These are phyloP conservation scores for Aphanomyces cochlioides DNA, from an alignment of 352 stramenopile species.

Conservation along the genomic window DNA sequence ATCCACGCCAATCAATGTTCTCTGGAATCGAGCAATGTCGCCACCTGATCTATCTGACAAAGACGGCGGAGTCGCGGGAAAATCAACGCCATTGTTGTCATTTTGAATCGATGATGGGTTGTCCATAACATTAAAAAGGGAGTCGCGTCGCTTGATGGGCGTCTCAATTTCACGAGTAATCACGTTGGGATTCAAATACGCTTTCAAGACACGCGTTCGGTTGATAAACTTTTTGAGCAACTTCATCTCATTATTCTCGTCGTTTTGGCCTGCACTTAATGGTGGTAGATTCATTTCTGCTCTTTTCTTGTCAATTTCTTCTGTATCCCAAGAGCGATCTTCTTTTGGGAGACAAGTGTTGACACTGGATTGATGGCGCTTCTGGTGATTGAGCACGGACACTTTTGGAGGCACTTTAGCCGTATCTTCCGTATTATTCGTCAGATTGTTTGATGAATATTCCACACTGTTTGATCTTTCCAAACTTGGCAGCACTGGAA, in stretches of 20 bases:
- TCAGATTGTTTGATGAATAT: not conserved
- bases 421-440: conserved; percentile 1
- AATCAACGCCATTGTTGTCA: conserved; percentile 5
- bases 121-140: not conserved
- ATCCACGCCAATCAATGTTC: not conserved
- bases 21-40: not conserved
- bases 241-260: conserved; percentile 19
- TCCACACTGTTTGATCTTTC: not conserved
- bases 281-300: conserved; percentile 20
- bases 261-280: conserved; percentile 1
- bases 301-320: conserved; percentile 17
- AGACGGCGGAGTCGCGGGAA: not conserved
- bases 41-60: not conserved
- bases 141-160: not conserved
- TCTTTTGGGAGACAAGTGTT: too few species aligned
- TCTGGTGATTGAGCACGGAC: conserved; percentile 4
- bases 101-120: not conserved
- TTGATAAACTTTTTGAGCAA: conserved; percentile 22
- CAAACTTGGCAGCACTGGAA: not conserved
- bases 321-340: not conserved
- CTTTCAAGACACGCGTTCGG: conserved; percentile 22
- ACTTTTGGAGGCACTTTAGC: conserved; percentile 10
- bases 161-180: conserved; percentile 17
- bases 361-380: not conserved
- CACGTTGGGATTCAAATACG: conserved; percentile 11